Evolutionary conservation across 2,329 filamentous ascomycete genomes (phyloP), one percentile per base, ranked within the genome.

Genomic region (Cercospora zeina): DNA sequence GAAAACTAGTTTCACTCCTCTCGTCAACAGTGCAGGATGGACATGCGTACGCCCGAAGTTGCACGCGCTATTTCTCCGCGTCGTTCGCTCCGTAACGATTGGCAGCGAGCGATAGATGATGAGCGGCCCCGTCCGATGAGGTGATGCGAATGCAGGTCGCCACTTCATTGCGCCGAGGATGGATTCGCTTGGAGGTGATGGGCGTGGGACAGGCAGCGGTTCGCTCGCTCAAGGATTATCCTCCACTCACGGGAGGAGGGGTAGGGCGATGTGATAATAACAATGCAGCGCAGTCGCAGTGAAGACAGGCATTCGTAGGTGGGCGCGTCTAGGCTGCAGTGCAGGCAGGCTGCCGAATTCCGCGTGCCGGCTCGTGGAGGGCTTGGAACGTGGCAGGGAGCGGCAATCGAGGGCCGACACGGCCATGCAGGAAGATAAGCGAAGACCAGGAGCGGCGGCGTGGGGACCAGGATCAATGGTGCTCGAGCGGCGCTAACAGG

Each of bases 281-380:
- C 11, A 16, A 39, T 39, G 36, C 36, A 39, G n/a, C 36, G 36
- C 24, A 27, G 24, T 27, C 24, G 47, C 14, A 31, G 47, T n/a
- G 47, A 11, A 33, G 47, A 24, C 47, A 33, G 47, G 30, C 47
- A 56, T 56, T 30, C 24, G 24, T 6, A 27, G 24, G 24, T 27
- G 24, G 24, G 24, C 24, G 24, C 36, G 36, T 49, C 39, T 50
- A 34, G 56, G 45, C 45, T 51, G 56, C 39, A 2, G 3, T 21
- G 56, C 19, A 11, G 13, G 56, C 56, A 58, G 56, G 56, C 56
- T 58, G 56, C 56, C 56, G 56, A 36, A 33, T 37, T 51, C 56
- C 56, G 56, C 49, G 39, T 51, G 45, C 31, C 45, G 56, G 56
- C 21, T n/a, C 24, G 39, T 36, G 42, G 27, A 30, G 33, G 56